Evolutionary conservation across 2,329 filamentous ascomycete genomes (phyloP).

Genomic region (Alternaria brassicicola): DNA sequence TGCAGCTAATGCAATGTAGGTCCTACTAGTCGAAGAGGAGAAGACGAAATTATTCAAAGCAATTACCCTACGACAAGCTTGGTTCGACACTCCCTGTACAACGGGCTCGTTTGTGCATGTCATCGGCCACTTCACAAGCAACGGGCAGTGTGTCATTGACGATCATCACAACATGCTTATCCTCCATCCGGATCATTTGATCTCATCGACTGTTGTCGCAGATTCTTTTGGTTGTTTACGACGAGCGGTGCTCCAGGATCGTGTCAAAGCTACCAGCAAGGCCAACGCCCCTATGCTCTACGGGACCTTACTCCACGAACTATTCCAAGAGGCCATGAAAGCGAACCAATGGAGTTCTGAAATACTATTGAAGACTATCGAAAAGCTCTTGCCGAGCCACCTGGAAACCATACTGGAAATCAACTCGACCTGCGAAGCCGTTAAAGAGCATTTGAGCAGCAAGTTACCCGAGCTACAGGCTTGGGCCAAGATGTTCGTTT

Average conservation of each 20-base stretch:
- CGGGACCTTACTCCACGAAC: conserved; percentile 90
- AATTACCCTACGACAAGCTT: conserved; percentile 81
- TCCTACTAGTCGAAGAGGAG: conserved; percentile 83
- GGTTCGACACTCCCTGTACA: conserved; percentile 80
- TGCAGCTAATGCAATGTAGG: conserved; percentile 57
- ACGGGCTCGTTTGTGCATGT: conserved; percentile 82
- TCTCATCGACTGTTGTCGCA: conserved; percentile 94
- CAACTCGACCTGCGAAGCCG: conserved; percentile 73
- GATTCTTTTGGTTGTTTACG: conserved; percentile 93
- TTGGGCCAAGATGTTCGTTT: conserved; percentile 85
- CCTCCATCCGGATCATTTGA: conserved; percentile 90
- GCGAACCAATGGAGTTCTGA: conserved; percentile 78
- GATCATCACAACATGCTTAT: conserved; percentile 85
- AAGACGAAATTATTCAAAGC: conserved; percentile 68
- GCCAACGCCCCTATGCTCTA: conserved; percentile 83
- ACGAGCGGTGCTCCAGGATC: conserved; percentile 90
- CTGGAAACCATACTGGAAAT: conserved; percentile 91
- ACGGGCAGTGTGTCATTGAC: conserved; percentile 79
- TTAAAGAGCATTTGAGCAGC: conserved; percentile 77
- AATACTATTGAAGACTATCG: conserved; percentile 71
- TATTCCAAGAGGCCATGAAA: conserved; percentile 89
- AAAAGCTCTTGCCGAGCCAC: conserved; percentile 73
- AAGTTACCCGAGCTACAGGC: conserved; percentile 81
- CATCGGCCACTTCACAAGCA: conserved; percentile 74
- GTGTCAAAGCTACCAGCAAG: conserved; percentile 87